A percentile compares a stretch with the other conserved stretches of the same genome.
phyloP scores from a whole-genome alignment of 129 eudicot species.

The Chrysanthemum makinoi region DNA sequence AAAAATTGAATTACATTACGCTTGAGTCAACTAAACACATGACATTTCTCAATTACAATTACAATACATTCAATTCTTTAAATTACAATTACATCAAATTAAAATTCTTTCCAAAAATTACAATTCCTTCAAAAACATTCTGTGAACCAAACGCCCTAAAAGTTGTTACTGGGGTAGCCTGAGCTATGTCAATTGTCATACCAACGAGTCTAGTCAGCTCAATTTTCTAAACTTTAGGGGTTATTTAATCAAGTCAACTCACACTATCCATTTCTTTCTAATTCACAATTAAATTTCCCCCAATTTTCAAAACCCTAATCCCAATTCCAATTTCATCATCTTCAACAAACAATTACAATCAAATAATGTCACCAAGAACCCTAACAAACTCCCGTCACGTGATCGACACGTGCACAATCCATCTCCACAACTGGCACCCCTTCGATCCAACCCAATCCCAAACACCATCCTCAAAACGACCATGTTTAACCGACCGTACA shows the following conservation, averaged over 20 bases:
- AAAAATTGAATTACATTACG: no score
- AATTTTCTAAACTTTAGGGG: no score
- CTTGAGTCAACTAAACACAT: no score
- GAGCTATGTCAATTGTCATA: no score
- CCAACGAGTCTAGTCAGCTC: no score
- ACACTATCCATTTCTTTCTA: neutral
- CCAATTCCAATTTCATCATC: neutral
- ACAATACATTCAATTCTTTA: no score
- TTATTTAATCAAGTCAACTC: neutral
- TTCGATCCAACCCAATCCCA: slow-evolving; percentile 20
- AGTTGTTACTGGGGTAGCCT: no score
- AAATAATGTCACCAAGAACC: slow-evolving; percentile 55
- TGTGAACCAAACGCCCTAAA: no score
- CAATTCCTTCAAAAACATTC: no score
- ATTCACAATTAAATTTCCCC: neutral
- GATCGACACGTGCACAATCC: slow-evolving; percentile 64
- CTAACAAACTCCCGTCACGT: slow-evolving; percentile 48
- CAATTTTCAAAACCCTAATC: slow-evolving; percentile 33
- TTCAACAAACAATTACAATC: neutral
- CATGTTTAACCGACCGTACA: slow-evolving; percentile 72
- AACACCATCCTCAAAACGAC: slow-evolving; percentile 45
- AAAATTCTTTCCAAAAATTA: no score
- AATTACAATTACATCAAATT: no score
- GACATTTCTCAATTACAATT: no score
- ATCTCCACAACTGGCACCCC: slow-evolving; percentile 80